Conservation (phyloP, 495 filamentous ascomycete genomes). For the Talaromyces ruber region DNA sequence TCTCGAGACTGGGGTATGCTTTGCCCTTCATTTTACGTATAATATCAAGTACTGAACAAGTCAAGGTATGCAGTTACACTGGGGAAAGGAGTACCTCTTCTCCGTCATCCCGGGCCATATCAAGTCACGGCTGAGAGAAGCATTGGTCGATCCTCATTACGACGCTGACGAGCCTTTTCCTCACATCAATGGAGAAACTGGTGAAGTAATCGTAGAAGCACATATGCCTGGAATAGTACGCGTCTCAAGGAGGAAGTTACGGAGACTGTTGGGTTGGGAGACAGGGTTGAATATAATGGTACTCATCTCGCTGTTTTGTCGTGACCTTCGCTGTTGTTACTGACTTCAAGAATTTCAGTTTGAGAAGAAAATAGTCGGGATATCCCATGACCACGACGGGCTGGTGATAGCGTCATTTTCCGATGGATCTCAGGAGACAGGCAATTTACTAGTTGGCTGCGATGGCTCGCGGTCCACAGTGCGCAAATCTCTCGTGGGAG, state of each 20-base stretch:
- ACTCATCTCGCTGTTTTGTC: background rate
- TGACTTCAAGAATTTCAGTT: background rate
- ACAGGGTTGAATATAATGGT: background rate
- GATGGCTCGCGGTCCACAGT: slow-evolving; percentile 15
- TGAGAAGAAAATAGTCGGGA: background rate
- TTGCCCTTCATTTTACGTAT: background rate
- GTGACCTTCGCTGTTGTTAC: background rate
- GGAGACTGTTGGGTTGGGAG: background rate
- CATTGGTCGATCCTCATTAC: background rate
- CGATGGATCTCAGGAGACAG: background rate
- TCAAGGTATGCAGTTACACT: background rate
- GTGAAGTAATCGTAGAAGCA: background rate
- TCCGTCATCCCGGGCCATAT: background rate
- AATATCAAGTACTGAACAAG: background rate
- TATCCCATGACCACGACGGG: background rate
- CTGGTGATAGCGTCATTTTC: background rate
- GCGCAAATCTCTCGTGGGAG: slow-evolving; percentile 7
- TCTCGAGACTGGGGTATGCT: background rate
- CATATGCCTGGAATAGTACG: background rate
- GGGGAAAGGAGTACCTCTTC: background rate
- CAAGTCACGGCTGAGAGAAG: background rate
- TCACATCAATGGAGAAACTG: slow-evolving; percentile 1
- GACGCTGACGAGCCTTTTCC: background rate
- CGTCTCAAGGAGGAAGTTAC: background rate
- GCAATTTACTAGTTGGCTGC: slow-evolving; percentile 14